These are phyloP conservation scores for Penicillium simplicissimum DNA, from an alignment of 495 filamentous ascomycete species.

Conservation along the genomic window DNA sequence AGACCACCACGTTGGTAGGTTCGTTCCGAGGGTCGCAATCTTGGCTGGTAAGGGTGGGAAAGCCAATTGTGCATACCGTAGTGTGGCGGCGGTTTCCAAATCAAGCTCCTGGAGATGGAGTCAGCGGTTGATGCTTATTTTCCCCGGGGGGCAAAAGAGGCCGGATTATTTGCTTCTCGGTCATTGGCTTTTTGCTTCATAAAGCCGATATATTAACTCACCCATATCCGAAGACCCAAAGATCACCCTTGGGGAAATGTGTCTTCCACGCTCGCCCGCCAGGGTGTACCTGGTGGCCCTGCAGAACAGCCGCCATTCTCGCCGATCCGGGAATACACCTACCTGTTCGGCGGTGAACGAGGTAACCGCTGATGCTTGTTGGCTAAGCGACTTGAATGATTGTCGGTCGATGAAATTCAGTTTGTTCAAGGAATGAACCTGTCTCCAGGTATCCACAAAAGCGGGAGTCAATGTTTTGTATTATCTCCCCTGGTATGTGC, in stretches of 20 bases:
- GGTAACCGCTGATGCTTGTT: neutral
- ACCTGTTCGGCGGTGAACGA: neutral
- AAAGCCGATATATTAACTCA: slow-evolving; percentile 40
- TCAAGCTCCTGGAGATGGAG: slow-evolving; percentile 68
- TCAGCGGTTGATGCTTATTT: neutral
- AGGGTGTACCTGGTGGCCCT: slow-evolving; percentile 30
- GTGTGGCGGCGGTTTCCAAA: slow-evolving; percentile 97
- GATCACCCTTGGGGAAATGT: slow-evolving; percentile 56
- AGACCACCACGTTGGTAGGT: neutral
- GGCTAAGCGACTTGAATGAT: neutral
- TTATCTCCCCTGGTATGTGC: neutral
- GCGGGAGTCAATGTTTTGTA: neutral
- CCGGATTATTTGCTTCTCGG: neutral
- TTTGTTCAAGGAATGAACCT: too few species aligned
- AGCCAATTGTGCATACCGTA: slow-evolving; percentile 62
- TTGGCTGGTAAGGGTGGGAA: neutral
- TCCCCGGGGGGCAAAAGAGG: neutral
- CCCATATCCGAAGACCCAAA: slow-evolving; percentile 95
- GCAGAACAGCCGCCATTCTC: slow-evolving; percentile 26
- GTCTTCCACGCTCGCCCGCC: slow-evolving; percentile 44
- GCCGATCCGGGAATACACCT: slow-evolving; percentile 1
- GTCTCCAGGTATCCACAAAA: neutral
- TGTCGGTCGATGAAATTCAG: neutral
- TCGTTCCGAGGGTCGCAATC: neutral
- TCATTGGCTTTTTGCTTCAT: neutral